Percentiles rank a stretch among this genome's conserved stretches.
phyloP scores from a whole-genome alignment of 2,329 filamentous ascomycete genomes.

The Fusarium lyarnte region DNA sequence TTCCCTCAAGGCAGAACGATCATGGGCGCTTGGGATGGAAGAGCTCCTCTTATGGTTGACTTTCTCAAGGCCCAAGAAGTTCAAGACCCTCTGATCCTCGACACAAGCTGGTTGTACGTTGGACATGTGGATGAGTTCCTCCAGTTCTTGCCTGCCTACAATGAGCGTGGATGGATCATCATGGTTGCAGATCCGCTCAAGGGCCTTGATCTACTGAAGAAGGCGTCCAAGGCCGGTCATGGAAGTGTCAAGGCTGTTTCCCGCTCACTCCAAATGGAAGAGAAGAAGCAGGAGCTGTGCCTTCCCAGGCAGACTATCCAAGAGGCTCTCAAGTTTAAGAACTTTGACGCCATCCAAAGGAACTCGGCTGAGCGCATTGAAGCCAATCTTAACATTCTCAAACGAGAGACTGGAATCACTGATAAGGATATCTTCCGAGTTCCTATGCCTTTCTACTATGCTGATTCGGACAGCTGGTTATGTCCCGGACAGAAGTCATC shows the following conservation, averaged over 20 bases:
- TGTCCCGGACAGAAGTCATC: neutral
- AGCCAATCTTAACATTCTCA: constrained; percentile 36
- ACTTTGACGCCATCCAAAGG: constrained; percentile 22
- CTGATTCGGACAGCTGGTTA: neutral
- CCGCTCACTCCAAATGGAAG: neutral
- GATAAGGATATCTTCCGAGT: constrained; percentile 38
- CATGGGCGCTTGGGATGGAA: constrained; percentile 23
- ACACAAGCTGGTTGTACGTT: constrained; percentile 41
- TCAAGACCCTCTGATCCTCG: constrained; percentile 49
- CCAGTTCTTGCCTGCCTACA: constrained; percentile 43
- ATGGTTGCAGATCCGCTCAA: constrained; percentile 36
- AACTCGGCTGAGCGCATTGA: constrained; percentile 28
- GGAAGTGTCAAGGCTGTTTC: constrained; percentile 29
- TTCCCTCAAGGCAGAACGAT: constrained; percentile 38
- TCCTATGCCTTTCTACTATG: constrained; percentile 28
- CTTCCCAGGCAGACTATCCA: constrained; percentile 25
- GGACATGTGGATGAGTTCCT: constrained; percentile 46
- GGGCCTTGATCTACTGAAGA: constrained; percentile 33
- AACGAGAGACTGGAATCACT: constrained; percentile 38
- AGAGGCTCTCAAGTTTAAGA: constrained; percentile 16
- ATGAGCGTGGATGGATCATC: constrained; percentile 39
- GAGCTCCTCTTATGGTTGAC: constrained; percentile 34
- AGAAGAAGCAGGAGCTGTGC: neutral
- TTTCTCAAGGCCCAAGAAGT: constrained; percentile 48
- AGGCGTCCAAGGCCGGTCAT: constrained; percentile 25